Conservation (phyloP, 164 flowering plant species). For the Dillenia turbinata region DNA sequence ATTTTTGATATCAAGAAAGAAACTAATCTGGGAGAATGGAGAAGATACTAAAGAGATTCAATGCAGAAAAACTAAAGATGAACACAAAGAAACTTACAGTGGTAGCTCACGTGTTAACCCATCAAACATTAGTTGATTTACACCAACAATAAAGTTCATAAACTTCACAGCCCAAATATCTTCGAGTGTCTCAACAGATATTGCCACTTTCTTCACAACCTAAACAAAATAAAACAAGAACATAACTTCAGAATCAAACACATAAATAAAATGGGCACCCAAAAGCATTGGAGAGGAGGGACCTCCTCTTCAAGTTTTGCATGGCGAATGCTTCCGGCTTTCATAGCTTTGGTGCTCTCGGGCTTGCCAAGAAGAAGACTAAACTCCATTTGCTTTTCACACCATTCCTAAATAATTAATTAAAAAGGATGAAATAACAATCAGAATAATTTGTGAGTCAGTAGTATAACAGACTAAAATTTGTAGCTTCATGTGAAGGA, state of each 20-base stretch:
- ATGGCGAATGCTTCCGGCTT: slow-evolving; percentile 75
- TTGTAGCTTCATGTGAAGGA: too few species aligned
- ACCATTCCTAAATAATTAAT: slow-evolving; percentile 65
- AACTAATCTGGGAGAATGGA: too few species aligned
- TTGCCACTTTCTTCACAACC: slow-evolving; percentile 56
- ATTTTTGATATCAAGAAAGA: too few species aligned
- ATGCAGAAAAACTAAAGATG: neutral
- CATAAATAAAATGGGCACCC: too few species aligned
- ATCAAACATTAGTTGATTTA: slow-evolving; percentile 61
- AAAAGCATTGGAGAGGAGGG: neutral
- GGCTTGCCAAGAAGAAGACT: slow-evolving; percentile 39
- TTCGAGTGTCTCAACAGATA: slow-evolving; percentile 46
- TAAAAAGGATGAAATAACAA: neutral
- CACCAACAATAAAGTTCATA: slow-evolving; percentile 57
- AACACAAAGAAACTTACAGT: slow-evolving; percentile 50
- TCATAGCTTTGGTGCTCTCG: slow-evolving; percentile 57
- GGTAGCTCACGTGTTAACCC: slow-evolving; percentile 91
- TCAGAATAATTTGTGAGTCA: neutral
- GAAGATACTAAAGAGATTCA: too few species aligned
- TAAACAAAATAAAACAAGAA: slow-evolving; percentile 7
- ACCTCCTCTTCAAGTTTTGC: slow-evolving; percentile 80
- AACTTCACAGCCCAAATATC: slow-evolving; percentile 78
- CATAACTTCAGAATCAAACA: too few species aligned
- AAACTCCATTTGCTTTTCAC: slow-evolving; percentile 86
- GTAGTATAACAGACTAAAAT: too few species aligned